Evolutionary conservation across 1,284 basidiomycete genomes (phyloP).

Genomic region (Cutaneotrichosporon mucoides): DNA sequence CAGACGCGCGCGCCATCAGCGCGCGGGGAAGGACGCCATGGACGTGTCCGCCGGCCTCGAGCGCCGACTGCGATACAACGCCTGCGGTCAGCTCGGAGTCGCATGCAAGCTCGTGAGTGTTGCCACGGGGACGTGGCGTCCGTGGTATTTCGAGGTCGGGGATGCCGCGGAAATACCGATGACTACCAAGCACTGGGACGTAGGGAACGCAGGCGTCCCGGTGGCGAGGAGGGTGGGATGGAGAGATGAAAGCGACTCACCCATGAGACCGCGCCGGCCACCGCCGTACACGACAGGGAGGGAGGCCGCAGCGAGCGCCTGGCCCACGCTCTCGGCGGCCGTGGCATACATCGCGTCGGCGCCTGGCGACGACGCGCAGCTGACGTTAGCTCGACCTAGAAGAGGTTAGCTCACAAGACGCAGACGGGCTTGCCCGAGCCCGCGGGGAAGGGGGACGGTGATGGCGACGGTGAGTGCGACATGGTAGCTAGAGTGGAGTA

Average conservation of each 20-base stretch:
- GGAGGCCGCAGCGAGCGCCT: slow-evolving; percentile 62
- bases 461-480: neutral
- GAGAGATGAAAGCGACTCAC: slow-evolving; percentile 22
- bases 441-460: slow-evolving; percentile 22
- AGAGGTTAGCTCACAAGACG: slow-evolving; percentile 40
- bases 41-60: slow-evolving; percentile 66
- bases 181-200: neutral
- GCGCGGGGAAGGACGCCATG: slow-evolving; percentile 78
- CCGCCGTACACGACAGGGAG: slow-evolving; percentile 81
- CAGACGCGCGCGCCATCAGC: slow-evolving; percentile 37
- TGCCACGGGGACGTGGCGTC: too few relatives aligned
- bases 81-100: slow-evolving; percentile 41
- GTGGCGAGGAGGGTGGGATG: neutral
- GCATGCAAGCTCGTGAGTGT: neutral
- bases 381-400: slow-evolving; percentile 13
- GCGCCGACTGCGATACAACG: slow-evolving; percentile 64
- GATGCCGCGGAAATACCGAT: too few relatives aligned
- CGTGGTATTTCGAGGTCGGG: too few relatives aligned
- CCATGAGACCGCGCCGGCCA: slow-evolving; percentile 80
- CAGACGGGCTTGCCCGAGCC: slow-evolving; percentile 40
- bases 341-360: slow-evolving; percentile 58
- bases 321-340: slow-evolving; percentile 73
- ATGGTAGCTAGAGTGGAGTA: neutral
- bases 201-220: neutral
- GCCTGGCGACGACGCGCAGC: slow-evolving; percentile 69